These are phyloP conservation scores for Stenogyne calaminthoides DNA, from an alignment of 305 asterid genomes.

Conservation along the genomic window DNA sequence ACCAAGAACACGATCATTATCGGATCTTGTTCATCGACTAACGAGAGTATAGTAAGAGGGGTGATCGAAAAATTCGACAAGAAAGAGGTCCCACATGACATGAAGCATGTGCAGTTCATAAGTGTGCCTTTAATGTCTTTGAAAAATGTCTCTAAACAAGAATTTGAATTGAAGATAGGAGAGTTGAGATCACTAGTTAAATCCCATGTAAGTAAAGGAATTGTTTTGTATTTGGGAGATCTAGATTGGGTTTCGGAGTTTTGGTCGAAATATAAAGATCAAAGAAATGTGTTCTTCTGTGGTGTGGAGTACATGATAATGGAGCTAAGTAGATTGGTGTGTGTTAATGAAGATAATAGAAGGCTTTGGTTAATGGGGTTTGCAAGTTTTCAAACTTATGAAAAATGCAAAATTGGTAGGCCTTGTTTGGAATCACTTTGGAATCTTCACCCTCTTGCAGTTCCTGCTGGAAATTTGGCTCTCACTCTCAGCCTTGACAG, in stretches of 20 bases:
- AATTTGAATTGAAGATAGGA: conserved; percentile 66
- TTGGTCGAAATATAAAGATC: conserved; percentile 66
- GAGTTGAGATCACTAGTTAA: conserved; percentile 76
- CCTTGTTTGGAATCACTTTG: conserved; percentile 88
- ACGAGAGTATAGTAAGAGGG: conserved; percentile 61
- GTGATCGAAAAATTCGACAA: conserved; percentile 71
- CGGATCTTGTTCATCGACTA: conserved; percentile 49
- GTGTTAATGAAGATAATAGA: conserved; percentile 47
- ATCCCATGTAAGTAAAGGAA: conserved; percentile 60
- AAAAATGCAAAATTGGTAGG: conserved; percentile 68
- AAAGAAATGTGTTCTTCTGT: conserved; percentile 41
- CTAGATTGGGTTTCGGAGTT: conserved; percentile 81
- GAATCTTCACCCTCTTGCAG: conserved; percentile 74
- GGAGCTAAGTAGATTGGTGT: conserved; percentile 77
- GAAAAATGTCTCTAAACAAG: conserved; percentile 58
- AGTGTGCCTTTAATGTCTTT: conserved; percentile 77
- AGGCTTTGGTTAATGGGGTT: conserved; percentile 80
- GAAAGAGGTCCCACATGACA: conserved; percentile 54
- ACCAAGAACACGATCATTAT: conserved; percentile 57
- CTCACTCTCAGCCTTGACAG: conserved; percentile 75
- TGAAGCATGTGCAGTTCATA: conserved; percentile 75
- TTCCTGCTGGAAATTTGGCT: conserved; percentile 53
- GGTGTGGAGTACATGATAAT: conserved; percentile 90
- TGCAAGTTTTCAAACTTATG: conserved; percentile 69
- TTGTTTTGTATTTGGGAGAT: conserved; percentile 82